phyloP scores from a whole-genome alignment of 176 grass and related monocot genomes.

The Eragrostis nindensis region DNA sequence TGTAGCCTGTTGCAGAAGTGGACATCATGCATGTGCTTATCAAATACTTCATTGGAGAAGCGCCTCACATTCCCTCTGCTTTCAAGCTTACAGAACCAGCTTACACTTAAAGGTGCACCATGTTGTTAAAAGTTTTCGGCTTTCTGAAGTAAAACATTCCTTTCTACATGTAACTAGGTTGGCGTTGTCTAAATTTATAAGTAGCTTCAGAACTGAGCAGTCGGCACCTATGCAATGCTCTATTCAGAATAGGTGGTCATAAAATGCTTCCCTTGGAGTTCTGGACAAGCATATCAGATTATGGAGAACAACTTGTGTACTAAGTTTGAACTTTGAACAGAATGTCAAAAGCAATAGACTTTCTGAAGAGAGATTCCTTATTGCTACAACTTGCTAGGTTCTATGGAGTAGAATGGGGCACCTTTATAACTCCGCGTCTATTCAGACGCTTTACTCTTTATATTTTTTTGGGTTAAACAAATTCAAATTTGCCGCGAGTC shows the following conservation, averaged over 20 bases:
- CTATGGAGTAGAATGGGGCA: constrained; percentile 4
- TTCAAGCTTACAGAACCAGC: constrained; percentile 42
- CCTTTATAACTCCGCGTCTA: not conserved
- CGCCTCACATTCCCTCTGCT: constrained; percentile 30
- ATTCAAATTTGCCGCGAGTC: not conserved
- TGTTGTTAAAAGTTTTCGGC: not conserved
- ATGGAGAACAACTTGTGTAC: constrained; percentile 18
- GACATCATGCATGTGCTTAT: constrained; percentile 41
- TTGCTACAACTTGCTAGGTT: constrained; percentile 6
- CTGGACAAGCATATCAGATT: not conserved
- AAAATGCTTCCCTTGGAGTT: not conserved
- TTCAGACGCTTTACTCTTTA: constrained; percentile 6
- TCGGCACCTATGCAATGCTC: not conserved
- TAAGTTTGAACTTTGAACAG: constrained; percentile 23
- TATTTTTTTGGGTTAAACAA: not conserved
- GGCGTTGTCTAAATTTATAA: not conserved
- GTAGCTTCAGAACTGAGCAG: constrained; percentile 13
- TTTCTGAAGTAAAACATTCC: constrained; percentile 42
- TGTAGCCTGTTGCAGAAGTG: constrained; percentile 36
- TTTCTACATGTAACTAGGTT: constrained; percentile 6
- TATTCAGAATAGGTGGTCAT: not conserved
- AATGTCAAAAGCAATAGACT: constrained; percentile 12
- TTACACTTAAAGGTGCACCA: constrained; percentile 28
- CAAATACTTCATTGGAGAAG: constrained; percentile 35
- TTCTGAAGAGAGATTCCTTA: constrained; percentile 22